These are phyloP conservation scores for Lepidium didymum DNA, from an alignment of 345 rosid genomes.

Conservation along the genomic window DNA sequence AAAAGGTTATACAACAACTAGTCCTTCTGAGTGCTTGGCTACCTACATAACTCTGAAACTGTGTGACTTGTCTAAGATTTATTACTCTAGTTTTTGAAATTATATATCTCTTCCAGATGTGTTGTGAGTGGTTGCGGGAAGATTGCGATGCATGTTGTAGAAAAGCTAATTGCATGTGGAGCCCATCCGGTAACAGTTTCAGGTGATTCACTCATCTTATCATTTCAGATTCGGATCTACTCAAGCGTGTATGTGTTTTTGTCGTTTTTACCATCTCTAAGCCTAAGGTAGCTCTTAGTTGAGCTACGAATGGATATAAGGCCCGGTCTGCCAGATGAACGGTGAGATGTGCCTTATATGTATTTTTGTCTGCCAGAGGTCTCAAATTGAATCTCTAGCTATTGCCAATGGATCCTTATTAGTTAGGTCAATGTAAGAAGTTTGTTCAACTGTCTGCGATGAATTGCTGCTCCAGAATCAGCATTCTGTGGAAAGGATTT, in stretches of 20 bases:
- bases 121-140: conserved; percentile 96
- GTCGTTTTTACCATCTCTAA: not conserved
- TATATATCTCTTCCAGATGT: conserved; percentile 45
- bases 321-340: not conserved
- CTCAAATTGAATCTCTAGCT: not conserved
- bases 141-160: conserved; percentile 97
- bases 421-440: not conserved
- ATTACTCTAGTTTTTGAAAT: not conserved
- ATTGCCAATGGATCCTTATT: not conserved
- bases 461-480: not conserved
- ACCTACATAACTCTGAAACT: not conserved
- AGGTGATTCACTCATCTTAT: conserved; percentile 36
- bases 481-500: not conserved
- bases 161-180: conserved; percentile 94
- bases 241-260: not conserved
- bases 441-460: not conserved
- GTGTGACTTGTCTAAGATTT: not conserved
- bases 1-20: not conserved
- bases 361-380: not conserved
- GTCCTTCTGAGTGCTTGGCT: not conserved
- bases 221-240: not conserved
- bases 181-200: conserved; percentile 89
- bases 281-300: not conserved
- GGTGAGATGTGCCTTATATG: not conserved
- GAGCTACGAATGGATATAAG: not conserved